Conservation (phyloP, 352 stramenopile genomes). For the Aphanomyces stellatus region DNA sequence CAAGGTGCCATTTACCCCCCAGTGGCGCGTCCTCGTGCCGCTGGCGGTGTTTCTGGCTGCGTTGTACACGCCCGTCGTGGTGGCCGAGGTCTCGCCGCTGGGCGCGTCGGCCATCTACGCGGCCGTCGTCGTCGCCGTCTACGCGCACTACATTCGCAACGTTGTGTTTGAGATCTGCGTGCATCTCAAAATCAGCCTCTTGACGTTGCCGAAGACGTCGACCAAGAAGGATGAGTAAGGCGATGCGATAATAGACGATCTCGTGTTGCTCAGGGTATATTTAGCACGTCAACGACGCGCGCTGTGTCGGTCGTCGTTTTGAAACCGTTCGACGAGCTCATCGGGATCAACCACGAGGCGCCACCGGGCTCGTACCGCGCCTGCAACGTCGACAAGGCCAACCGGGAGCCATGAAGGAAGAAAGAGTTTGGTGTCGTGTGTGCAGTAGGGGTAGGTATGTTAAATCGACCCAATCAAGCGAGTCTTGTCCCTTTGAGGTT, state of each 20-base stretch:
- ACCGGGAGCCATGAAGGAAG: too few species aligned
- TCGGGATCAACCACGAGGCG: too few species aligned
- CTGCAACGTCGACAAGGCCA: too few species aligned
- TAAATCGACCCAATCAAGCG: too few species aligned
- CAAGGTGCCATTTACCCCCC: constrained; percentile 77
- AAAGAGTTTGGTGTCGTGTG: too few species aligned
- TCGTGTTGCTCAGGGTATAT: too few species aligned
- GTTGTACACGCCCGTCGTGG: constrained; percentile 45
- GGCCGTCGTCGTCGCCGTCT: constrained; percentile 62
- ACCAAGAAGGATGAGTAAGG: constrained; percentile 3
- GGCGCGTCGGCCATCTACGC: constrained; percentile 58
- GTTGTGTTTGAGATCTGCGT: constrained; percentile 81
- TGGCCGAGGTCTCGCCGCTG: constrained; percentile 51
- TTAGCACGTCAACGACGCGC: too few species aligned
- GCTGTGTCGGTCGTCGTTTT: too few species aligned
- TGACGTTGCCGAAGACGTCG: constrained; percentile 32
- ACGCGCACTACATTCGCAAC: constrained; percentile 71
- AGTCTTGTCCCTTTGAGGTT: too few species aligned
- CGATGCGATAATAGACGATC: background rate
- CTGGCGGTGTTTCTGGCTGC: constrained; percentile 69
- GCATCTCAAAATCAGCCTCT: constrained; percentile 79
- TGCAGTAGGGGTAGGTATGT: too few species aligned
- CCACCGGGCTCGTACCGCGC: too few species aligned
- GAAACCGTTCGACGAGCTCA: too few species aligned
- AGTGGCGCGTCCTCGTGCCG: constrained; percentile 73